Conservation (phyloP, 2,329 filamentous ascomycete species). For the Zalaria obscura region DNA sequence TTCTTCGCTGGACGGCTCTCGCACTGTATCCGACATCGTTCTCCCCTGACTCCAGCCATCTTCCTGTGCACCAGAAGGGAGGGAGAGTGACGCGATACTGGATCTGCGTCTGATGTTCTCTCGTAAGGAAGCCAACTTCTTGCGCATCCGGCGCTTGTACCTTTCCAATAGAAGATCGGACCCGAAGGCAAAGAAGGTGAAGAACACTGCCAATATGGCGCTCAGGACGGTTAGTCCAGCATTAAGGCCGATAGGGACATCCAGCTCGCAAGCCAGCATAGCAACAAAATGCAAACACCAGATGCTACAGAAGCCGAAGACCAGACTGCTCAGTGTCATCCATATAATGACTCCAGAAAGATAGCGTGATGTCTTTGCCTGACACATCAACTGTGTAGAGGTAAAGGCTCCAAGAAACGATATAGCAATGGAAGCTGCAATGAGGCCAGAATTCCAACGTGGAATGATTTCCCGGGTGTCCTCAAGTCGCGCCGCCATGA, state of each 20-base stretch:
- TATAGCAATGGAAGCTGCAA: slow-evolving; percentile 17
- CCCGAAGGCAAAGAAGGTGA: slow-evolving; percentile 10
- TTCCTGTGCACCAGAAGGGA: no score
- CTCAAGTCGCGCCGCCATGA: no score
- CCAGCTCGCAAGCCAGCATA: slow-evolving; percentile 19
- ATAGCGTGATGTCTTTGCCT: slow-evolving; percentile 15
- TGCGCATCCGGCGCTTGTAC: slow-evolving; percentile 7
- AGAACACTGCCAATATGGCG: slow-evolving; percentile 7
- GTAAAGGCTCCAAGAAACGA: slow-evolving; percentile 19
- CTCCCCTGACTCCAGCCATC: no score
- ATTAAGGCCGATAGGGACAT: slow-evolving; percentile 16
- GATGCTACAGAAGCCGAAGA: slow-evolving; percentile 20
- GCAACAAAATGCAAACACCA: slow-evolving; percentile 20
- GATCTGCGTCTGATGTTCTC: not conserved
- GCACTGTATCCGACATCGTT: no score
- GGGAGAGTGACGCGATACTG: not conserved
- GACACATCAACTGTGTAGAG: slow-evolving; percentile 19
- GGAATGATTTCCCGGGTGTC: no score
- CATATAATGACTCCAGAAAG: slow-evolving; percentile 16
- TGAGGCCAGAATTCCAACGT: slow-evolving; percentile 13
- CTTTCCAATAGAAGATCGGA: slow-evolving; percentile 15
- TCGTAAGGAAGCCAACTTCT: not conserved
- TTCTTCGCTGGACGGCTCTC: no score
- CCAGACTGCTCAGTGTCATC: slow-evolving; percentile 15
- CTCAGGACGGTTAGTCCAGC: slow-evolving; percentile 13